Base-by-base conservation (phyloP, 2,329 filamentous ascomycete species). In the Fusarium cyanostomum region DNA sequence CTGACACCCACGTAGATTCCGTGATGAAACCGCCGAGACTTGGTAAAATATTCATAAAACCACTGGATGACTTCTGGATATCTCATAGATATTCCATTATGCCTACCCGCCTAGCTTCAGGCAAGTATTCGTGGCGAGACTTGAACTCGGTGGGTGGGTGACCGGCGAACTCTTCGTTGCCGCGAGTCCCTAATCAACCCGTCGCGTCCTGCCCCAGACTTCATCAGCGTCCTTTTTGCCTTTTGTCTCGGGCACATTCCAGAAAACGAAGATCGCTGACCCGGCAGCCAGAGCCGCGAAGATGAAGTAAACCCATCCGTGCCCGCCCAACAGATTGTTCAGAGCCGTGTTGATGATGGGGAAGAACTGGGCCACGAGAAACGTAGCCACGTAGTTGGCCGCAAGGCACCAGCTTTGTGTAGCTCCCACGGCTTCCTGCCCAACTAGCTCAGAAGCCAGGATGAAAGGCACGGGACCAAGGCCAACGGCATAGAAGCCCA, bases 381-480 rank as follows among this genome's bases (percentile, higher is more conserved):
- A 98, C 0, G 94, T 98, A 1, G 93, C 91, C 24, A 92, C 82
- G 82, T 96, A 98, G 75, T 95, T 98, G 12, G 92, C 90, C 2
- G 88, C 92, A 21, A 98, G 78, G 1, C 90, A 91, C 85, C 93
- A 96, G 56, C 90, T 94, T 75, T 99, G 95, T 1, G 92, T 91
- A 0, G 94, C 92, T 2, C 94, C 94, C 0, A 97, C 93, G 0
- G 94, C 95, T 73, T 97, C 92, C 11, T 92, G 89, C 0, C 89
- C 91, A 1, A 98, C 95, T 3, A 98, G 85, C 77, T 98, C 95
- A 2, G 92, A 94, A 0, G 94, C 90, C 42, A 99, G 84, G 66
- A 98, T 96, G 76, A 98, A 99, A 0, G 95, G 95, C 1, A 99
- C 92, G 0, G 95, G 95, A 0, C 95, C 95, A 0, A 99, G 84